Evolutionary conservation across 2,329 filamentous ascomycete genomes (phyloP).

Genomic region (Xenoacremonium recifei): DNA sequence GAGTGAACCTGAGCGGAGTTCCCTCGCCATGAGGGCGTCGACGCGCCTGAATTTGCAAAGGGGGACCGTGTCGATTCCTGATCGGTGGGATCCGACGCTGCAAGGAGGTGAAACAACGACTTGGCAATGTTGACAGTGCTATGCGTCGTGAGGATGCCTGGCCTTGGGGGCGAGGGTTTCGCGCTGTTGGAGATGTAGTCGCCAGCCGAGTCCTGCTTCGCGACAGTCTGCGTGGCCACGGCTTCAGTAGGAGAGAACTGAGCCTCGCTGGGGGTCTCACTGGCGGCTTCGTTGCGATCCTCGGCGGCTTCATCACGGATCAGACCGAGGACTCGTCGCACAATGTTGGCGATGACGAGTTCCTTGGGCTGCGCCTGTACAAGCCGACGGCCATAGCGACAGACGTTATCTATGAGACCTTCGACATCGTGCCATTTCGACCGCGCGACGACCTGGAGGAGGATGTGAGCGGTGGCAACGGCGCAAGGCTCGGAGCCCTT

Average conservation of each 20-base stretch:
- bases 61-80: constrained; percentile 42
- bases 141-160: constrained; percentile 60
- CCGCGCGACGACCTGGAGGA: constrained; percentile 81
- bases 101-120: constrained; percentile 86
- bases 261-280: constrained; percentile 57
- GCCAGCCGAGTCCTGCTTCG: constrained; percentile 34
- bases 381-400: constrained; percentile 73
- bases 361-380: constrained; percentile 84
- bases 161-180: constrained; percentile 42
- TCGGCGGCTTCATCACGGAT: constrained; percentile 90
- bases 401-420: constrained; percentile 76
- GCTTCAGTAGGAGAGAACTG: constrained; percentile 39
- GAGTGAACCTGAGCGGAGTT: constrained; percentile 57
- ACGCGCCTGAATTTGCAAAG: constrained; percentile 46
- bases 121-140: constrained; percentile 66
- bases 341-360: constrained; percentile 91
- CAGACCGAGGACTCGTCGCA: constrained; percentile 82
- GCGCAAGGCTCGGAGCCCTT: constrained; percentile 84
- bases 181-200: constrained; percentile 27
- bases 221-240: constrained; percentile 30
- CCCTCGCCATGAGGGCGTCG: constrained; percentile 43
- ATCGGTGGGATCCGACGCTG: constrained; percentile 59
- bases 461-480: constrained; percentile 83
- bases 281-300: constrained; percentile 63
- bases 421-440: constrained; percentile 76